Base-by-base conservation (phyloP, 1,284 basidiomycete species). In the Vanrija humicola region DNA sequence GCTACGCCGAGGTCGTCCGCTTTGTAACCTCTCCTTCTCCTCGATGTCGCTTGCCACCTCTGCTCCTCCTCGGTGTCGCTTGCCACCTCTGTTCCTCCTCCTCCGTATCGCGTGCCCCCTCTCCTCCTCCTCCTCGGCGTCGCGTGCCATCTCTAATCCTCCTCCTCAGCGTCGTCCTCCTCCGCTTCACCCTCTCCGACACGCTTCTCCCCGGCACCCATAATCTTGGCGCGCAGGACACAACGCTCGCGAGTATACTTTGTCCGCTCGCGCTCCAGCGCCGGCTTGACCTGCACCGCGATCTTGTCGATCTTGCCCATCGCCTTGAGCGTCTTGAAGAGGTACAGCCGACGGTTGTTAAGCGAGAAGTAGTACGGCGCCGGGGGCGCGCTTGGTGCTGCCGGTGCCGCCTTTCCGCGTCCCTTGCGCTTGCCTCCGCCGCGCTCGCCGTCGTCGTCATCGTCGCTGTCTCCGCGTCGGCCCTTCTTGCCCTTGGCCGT, bases 301-400 rank as follows among this genome's bases (percentile, higher is more conserved):
- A 59, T 44, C 25, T 15, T 59, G n/a, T 56, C 48, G 38, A 59
- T 28, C 14, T 45, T 9, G 38, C 58, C 58, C 25, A 43, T 38
- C n/a, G 42, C 34, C 45, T 50, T 48, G 19, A 59, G 54, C 25
- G 54, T 54, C 48, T 59, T 59, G 58, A 59, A 59, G 12, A 59
- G 51, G 43, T 44, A 59, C 38, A 59, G 29, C 3, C 58, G 54
- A 12, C 58, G 54, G 28, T 59, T 59, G 21, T 59, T 59, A 39
- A 59, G 50, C 40, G 58, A 59, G 25, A 56, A 59, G 58, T 59
- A 59, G 51, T 48, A 59, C 28, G 58, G 58, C n/a, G 34, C 21
- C 0, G 52, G 29, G 14, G 26, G 29, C 6, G 5, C 16, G 15
- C 16, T 28, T 2, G 29, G 19, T 9, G 5, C 21, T 9, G 25